Conservation (phyloP, 1,284 basidiomycete genomes). For the Ustilago xerochloae region DNA sequence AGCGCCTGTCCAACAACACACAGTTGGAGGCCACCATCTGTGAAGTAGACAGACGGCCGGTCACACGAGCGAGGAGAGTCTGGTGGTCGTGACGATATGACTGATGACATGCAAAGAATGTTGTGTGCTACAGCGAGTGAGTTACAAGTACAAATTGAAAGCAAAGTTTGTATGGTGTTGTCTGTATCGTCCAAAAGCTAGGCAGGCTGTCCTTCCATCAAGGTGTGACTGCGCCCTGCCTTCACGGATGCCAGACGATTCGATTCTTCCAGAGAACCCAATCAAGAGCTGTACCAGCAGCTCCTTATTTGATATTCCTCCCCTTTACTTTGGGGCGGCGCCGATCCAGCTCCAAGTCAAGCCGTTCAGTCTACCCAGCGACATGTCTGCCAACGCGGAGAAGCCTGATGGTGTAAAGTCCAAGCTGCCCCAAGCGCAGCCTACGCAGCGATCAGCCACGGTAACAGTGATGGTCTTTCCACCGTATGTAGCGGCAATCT, state of each 20-base stretch:
- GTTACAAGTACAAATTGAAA: slow-evolving; percentile 13
- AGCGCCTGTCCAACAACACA: too few relatives aligned
- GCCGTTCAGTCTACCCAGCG: slow-evolving; percentile 46
- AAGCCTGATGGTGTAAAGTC: slow-evolving; percentile 60
- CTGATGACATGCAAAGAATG: not conserved
- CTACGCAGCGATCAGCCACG: slow-evolving; percentile 59
- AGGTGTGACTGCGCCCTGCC: slow-evolving; percentile 32
- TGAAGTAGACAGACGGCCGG: too few relatives aligned
- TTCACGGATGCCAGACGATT: not conserved
- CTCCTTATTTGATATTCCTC: too few relatives aligned
- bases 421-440: slow-evolving; percentile 51
- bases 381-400: slow-evolving; percentile 40
- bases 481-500: slow-evolving; percentile 56
- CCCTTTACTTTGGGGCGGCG: slow-evolving; percentile 23
- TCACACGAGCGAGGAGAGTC: too few relatives aligned
- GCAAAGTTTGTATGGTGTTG: too few relatives aligned
- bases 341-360: slow-evolving; percentile 57
- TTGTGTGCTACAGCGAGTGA: not conserved
- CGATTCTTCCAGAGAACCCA: not conserved
- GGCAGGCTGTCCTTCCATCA: slow-evolving; percentile 24
- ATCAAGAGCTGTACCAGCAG: not conserved
- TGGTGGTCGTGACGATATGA: too few relatives aligned
- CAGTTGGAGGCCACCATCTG: too few relatives aligned
- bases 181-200: not conserved
- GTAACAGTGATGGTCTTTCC: slow-evolving; percentile 58